phyloP scores from a whole-genome alignment of 2,329 filamentous ascomycete species.

The Monosporascus sp. region DNA sequence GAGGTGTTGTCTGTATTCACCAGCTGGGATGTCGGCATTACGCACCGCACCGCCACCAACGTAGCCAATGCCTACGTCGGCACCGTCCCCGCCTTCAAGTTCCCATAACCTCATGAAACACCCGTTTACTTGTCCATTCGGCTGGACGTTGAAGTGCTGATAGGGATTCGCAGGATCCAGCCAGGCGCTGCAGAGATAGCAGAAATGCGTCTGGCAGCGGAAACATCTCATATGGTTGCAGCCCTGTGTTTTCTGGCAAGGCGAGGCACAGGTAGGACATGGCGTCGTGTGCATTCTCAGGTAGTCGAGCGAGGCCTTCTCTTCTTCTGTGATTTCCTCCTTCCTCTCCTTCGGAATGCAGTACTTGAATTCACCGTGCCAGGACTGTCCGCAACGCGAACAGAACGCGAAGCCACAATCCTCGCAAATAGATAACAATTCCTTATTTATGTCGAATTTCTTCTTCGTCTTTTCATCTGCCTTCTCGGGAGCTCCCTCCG shows the following conservation, averaged over 20 bases:
- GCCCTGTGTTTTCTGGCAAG: conserved; percentile 83
- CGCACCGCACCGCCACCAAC: conserved; percentile 29
- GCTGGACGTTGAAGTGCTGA: conserved; percentile 71
- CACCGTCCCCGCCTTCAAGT: conserved; percentile 71
- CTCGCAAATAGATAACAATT: conserved; percentile 78
- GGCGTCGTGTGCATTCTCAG: conserved; percentile 74
- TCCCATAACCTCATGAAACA: conserved; percentile 92
- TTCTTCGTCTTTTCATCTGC: conserved; percentile 19
- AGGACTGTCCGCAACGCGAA: conserved; percentile 61
- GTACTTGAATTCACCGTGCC: conserved; percentile 82
- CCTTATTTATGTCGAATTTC: conserved; percentile 26
- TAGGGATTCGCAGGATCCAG: conserved; percentile 78
- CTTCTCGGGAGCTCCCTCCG: conserved; percentile 38
- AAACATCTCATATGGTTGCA: conserved; percentile 98
- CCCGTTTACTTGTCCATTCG: conserved; percentile 44
- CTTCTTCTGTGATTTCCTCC: conserved; percentile 73
- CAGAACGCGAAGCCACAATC: conserved; percentile 91
- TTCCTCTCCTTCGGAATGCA: conserved; percentile 61
- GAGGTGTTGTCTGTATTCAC: conserved; percentile 17
- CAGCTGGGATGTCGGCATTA: conserved; percentile 12
- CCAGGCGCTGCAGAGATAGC: conserved; percentile 90
- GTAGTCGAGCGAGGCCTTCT: conserved; percentile 82
- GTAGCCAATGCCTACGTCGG: conserved; percentile 42
- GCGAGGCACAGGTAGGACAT: conserved; percentile 81
- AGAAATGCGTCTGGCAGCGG: conserved; percentile 87